phyloP scores from a whole-genome alignment of 1,284 basidiomycete genomes.

The Trichosporon ovoides region DNA sequence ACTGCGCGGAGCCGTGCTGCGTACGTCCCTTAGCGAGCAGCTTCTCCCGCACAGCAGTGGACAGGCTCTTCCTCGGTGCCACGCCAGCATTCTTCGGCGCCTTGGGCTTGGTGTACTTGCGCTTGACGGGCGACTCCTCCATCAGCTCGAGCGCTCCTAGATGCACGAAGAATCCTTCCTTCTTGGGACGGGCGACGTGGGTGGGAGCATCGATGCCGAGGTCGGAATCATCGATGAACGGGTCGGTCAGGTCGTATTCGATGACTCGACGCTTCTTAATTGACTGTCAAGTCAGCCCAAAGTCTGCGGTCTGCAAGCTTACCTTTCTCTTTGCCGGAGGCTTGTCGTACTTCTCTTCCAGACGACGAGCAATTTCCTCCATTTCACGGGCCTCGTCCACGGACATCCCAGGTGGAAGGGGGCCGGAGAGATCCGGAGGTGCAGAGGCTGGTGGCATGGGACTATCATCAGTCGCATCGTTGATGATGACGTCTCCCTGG shows the following conservation, averaged over 20 bases:
- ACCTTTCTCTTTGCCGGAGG: conserved; percentile 23
- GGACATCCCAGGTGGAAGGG: conserved; percentile 9
- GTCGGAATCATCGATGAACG: conserved; percentile 97
- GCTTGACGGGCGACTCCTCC: conserved; percentile 28
- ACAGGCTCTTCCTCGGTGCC: conserved; percentile 16
- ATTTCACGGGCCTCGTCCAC: conserved; percentile 16
- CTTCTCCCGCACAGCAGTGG: conserved; percentile 10
- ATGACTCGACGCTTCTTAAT: conserved; percentile 54
- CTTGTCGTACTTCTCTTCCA: conserved; percentile 38
- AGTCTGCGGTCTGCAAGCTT: neutral
- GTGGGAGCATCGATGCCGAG: conserved; percentile 82
- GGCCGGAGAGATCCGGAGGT: conserved; percentile 1
- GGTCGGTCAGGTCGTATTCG: conserved; percentile 84
- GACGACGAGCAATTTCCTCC: conserved; percentile 32
- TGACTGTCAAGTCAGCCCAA: conserved; percentile 1
- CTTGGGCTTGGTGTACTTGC: conserved; percentile 13
- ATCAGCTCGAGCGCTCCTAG: conserved; percentile 73
- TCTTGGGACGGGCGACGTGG: conserved; percentile 85
- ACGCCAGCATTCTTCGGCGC: conserved; percentile 17
- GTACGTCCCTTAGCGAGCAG: neutral
- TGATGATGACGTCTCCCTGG: conserved; percentile 7
- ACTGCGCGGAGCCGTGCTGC: conserved; percentile 2
- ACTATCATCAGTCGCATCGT: neutral
- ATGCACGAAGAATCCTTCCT: conserved; percentile 90
- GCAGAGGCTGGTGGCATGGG: neutral